Base-by-base conservation (phyloP, 805 yeast species). In the Yarrowia sp. region DNA sequence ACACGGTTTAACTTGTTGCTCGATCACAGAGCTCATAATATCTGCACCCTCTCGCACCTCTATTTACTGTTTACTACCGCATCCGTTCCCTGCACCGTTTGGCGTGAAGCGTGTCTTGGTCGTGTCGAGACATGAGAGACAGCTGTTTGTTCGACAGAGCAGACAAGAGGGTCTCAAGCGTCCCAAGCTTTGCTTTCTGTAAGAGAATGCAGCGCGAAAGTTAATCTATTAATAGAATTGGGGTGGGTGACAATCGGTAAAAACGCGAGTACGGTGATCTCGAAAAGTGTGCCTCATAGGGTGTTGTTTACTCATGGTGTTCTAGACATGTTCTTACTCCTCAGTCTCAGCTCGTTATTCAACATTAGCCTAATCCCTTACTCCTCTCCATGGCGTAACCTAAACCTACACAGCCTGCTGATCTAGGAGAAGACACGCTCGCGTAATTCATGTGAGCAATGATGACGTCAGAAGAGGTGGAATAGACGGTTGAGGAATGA, bases 401-500 rank as follows among this genome's bases (percentile, higher is more conserved):
- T 12, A 26, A 48, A 48, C 52, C 19, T 19, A 38, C 58, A 53
- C 58, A 32, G 58, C 58, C 58, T 53, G 58, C 43, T 36, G 58
- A 53, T 53, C 55, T 50, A 35, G 40, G 55, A 32, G 36, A n/a
- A 15, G 38, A 48, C 16, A 22, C 40, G 42, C 12, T 36, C 43
- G 58, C 58, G 58, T 38, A 16, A 16, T 53, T 38, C 8, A 53
- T 53, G 58, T 53, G 58, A 53, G 58, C 58, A 53, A 48, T 7
- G 5, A 38, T 53, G 58, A 38, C 58, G 58, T 53, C 58, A 53
- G 12, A 16, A 26, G 38, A 22, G 50, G 10, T 8, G 35, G 15
- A 11, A 22, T 22, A 45, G 12, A 8, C 40, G 11, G 32, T 26
- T 26, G 32, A 26, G 32, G 32, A 26, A 26, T 26, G 32, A 26